Percentiles rank a stretch among this genome's conserved stretches.
These are phyloP conservation scores for Pholiota microspora DNA, from an alignment of 768 basidiomycete genomes.

Conservation along the genomic window DNA sequence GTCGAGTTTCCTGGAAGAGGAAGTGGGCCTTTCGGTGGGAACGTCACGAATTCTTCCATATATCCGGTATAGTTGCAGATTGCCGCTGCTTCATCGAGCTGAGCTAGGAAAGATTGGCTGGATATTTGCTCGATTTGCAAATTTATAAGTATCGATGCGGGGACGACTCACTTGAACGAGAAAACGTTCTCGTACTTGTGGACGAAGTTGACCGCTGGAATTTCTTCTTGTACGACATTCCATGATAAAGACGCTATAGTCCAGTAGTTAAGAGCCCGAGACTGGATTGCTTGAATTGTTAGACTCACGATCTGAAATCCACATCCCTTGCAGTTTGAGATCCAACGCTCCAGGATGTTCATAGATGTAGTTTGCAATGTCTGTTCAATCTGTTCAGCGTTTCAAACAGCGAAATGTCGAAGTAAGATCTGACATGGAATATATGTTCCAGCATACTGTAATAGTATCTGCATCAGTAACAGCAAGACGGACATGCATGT, in stretches of 20 bases:
- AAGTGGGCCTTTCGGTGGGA: slow-evolving; percentile 63
- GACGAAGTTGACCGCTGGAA: slow-evolving; percentile 73
- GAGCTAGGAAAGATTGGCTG: slow-evolving; percentile 60
- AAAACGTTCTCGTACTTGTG: slow-evolving; percentile 71
- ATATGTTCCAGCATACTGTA: slow-evolving; percentile 66
- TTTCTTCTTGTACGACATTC: slow-evolving; percentile 63
- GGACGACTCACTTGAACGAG: slow-evolving; percentile 61
- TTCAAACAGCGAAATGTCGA: slow-evolving; percentile 4
- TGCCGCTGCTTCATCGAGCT: slow-evolving; percentile 51
- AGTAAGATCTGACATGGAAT: slow-evolving; percentile 47
- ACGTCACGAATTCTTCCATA: slow-evolving; percentile 58
- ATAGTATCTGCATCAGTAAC: slow-evolving; percentile 3
- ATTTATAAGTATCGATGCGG: not conserved
- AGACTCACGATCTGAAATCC: slow-evolving; percentile 67
- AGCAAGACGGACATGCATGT: not conserved
- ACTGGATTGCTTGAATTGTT: too few species aligned
- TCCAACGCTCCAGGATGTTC: slow-evolving; percentile 50
- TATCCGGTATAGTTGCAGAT: slow-evolving; percentile 67
- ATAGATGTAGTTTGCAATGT: slow-evolving; percentile 76
- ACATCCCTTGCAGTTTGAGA: slow-evolving; percentile 65
- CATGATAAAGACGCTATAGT: slow-evolving; percentile 55
- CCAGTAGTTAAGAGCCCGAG: too few species aligned
- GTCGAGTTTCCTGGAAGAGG: slow-evolving; percentile 65
- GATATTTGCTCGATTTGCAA: not conserved
- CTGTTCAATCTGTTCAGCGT: slow-evolving; percentile 29